Conservation (phyloP, 2,329 filamentous ascomycete genomes). For the Onygenales sp. region DNA sequence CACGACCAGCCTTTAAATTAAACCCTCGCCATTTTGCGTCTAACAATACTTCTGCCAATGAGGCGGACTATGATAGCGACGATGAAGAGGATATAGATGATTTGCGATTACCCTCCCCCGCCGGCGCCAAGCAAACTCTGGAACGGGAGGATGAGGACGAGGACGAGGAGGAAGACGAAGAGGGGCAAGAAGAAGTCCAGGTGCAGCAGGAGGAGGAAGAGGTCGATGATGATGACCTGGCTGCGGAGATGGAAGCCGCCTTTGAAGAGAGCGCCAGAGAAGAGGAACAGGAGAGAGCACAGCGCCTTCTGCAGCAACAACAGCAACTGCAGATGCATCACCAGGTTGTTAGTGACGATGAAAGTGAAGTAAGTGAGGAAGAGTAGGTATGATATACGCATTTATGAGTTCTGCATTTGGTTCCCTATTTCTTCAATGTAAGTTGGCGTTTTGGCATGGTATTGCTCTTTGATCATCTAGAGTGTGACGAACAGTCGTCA, state of each 20-base stretch:
- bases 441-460: background rate
- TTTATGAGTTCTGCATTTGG: background rate
- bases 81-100: constrained; percentile 33
- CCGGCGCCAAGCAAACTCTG: constrained; percentile 14
- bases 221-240: constrained; percentile 44
- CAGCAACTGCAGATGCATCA: constrained; percentile 19
- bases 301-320: constrained; percentile 20
- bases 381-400: constrained; percentile 33
- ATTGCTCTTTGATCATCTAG: background rate
- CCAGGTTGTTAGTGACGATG: constrained; percentile 37
- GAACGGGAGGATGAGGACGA: constrained; percentile 11
- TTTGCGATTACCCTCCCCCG: constrained; percentile 29
- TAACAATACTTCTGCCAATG: constrained; percentile 29
- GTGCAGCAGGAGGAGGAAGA: constrained; percentile 23
- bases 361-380: constrained; percentile 59
- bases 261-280: constrained; percentile 35
- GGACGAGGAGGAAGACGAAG: constrained; percentile 21
- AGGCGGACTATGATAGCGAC: constrained; percentile 23
- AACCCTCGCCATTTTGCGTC: constrained; percentile 34
- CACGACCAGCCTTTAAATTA: constrained; percentile 28
- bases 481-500: background rate
- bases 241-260: constrained; percentile 49
- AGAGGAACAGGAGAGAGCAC: constrained; percentile 32
- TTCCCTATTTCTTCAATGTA: background rate
- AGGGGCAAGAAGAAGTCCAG: constrained; percentile 18